Evolutionary conservation across 1,139 yeast genomes (phyloP).

Genomic region (Yamadazyma atmosphaerica): DNA sequence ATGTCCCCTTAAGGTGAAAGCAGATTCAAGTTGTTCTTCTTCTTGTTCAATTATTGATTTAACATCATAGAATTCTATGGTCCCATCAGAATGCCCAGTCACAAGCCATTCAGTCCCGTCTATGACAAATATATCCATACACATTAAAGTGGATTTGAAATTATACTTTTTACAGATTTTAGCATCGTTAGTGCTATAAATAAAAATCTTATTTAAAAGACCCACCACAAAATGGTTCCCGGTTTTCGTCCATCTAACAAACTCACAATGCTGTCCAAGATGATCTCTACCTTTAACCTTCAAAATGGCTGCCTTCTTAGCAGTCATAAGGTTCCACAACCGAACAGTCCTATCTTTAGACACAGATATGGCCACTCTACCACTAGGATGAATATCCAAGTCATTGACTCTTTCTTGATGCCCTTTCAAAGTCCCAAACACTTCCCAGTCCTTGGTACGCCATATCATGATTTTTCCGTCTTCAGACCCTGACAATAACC

Average conservation of each 20-base stretch:
- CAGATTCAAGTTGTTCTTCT: constrained; percentile 40
- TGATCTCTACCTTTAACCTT: constrained; percentile 69
- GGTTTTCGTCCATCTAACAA: constrained; percentile 60
- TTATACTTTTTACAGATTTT: constrained; percentile 51
- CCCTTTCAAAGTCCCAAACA: constrained; percentile 84
- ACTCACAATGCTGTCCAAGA: constrained; percentile 64
- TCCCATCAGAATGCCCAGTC: constrained; percentile 73
- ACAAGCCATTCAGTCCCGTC: constrained; percentile 56
- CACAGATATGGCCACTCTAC: constrained; percentile 86
- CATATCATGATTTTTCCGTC: constrained; percentile 90
- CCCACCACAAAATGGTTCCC: constrained; percentile 81
- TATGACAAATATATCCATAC: constrained; percentile 52
- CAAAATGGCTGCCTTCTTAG: constrained; percentile 86
- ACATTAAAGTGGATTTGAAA: constrained; percentile 65
- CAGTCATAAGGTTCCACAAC: constrained; percentile 96
- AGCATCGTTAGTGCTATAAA: constrained; percentile 68
- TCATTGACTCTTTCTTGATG: constrained; percentile 79
- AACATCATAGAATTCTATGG: constrained; percentile 55
- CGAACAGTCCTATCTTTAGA: constrained; percentile 81
- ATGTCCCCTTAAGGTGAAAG: constrained; percentile 71
- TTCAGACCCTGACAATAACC: constrained; percentile 89
- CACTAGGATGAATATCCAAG: constrained; percentile 88
- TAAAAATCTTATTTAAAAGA: constrained; percentile 58
- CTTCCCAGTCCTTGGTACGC: constrained; percentile 98
- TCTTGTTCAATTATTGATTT: constrained; percentile 18